Evolutionary conservation across 257 asterid genomes (phyloP), one percentile per base, ranked within the genome.

Genomic region (Lavandula angustifolia): DNA sequence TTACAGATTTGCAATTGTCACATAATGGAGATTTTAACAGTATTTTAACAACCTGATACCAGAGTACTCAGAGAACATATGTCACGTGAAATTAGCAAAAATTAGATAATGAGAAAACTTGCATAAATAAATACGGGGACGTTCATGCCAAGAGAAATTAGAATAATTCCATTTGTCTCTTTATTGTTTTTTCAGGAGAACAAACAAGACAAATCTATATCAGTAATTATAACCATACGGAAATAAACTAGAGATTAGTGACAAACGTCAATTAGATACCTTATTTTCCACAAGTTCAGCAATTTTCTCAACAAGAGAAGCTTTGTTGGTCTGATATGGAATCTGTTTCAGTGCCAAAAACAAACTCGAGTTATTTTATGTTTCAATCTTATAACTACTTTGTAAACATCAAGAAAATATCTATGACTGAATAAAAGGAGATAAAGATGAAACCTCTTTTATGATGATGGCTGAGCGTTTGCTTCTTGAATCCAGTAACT

Each of bases 241-340:
- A 48, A 48, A 62, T 6, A 35, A 63, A 59, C 9, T 10, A 33
- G 33, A 57, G 51, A 32, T 49, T 13, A 64, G 7, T 49, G 10
- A 35, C 32, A 33, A 42, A 27, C 29, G 53, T 38, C 42, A 27
- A 50, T 56, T 67, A 54, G 55, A 35, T 85, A 90, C 99, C 99
- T 90, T 94, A 52, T 74, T 79, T 67, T 87, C 99, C 61, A 87
- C 99, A 74, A 90, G 99, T 64, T 90, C 92, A 35, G 96, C 99
- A 64, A 94, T 94, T 80, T 90, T 94, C 87, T 80, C 86, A 52
- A 94, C 96, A 71, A 94, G 95, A 42, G 96, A 84, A 11, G 99
- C 96, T 82, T 94, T 89, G 81, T 94, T 94, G 69, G 96, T 87
- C 83, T 90, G 99, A 60, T 94, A 94, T 11, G 99, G 97, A 64